Evolutionary conservation across 495 filamentous ascomycete species (phyloP).

Genomic region (Articulospora tetracladia): DNA sequence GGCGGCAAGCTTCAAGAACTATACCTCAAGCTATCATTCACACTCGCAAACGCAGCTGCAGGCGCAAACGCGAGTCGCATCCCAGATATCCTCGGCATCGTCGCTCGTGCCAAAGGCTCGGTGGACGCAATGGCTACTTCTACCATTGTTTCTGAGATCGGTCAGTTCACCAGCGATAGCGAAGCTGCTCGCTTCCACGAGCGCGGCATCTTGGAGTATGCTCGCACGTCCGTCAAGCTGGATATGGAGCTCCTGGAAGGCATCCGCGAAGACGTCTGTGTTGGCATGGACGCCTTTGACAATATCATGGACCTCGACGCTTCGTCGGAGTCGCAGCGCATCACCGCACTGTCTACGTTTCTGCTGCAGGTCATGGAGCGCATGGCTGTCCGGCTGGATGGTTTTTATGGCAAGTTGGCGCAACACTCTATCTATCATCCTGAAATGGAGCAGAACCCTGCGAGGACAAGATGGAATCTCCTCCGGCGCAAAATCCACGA

Average conservation of each 20-base stretch:
- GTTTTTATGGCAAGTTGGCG: constrained; percentile 27
- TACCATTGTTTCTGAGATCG: constrained; percentile 30
- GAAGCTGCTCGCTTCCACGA: constrained; percentile 29
- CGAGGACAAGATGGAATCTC: constrained; percentile 29
- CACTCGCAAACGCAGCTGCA: constrained; percentile 21
- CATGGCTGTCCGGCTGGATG: constrained; percentile 29
- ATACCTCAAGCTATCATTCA: constrained; percentile 32
- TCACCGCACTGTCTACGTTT: constrained; percentile 27
- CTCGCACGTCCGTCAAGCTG: constrained; percentile 25
- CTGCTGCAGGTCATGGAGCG: constrained; percentile 29
- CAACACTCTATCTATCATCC: constrained; percentile 28
- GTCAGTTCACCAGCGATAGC: constrained; percentile 29
- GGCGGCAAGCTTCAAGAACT: constrained; percentile 30
- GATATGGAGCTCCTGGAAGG: constrained; percentile 29
- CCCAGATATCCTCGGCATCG: constrained; percentile 31
- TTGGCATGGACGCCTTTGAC: constrained; percentile 33
- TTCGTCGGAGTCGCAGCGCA: constrained; percentile 13
- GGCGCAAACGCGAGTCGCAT: constrained; percentile 26
- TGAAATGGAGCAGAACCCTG: constrained; percentile 30
- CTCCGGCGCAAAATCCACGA: constrained; percentile 26
- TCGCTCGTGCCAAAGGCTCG: constrained; percentile 28
- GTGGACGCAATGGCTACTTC: constrained; percentile 22
- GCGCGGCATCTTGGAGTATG: constrained; percentile 29
- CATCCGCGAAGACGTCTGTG: constrained; percentile 28
- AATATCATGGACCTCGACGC: constrained; percentile 23